These are phyloP conservation scores for Plectosphaerella plurivora DNA, from an alignment of 2,329 filamentous ascomycete species.

Conservation along the genomic window DNA sequence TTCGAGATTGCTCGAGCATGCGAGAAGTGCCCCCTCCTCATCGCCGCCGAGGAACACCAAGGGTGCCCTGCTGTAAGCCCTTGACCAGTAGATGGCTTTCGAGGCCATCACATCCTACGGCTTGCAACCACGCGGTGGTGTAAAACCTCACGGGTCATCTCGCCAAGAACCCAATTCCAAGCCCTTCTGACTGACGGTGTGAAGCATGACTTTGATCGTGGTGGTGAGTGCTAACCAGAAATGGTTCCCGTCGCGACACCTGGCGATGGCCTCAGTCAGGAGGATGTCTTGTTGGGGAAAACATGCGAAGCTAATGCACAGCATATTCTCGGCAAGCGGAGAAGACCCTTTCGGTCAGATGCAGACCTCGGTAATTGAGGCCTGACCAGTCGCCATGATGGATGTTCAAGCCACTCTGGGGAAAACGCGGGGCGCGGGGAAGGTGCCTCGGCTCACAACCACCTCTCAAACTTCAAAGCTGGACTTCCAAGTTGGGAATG, in stretches of 20 bases:
- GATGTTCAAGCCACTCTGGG: not conserved
- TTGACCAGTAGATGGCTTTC: too few relatives aligned
- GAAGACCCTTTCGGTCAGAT: not conserved
- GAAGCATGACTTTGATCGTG: not conserved
- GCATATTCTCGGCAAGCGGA: not conserved
- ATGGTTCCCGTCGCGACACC: not conserved
- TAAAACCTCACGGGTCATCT: too few relatives aligned
- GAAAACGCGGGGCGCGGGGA: not conserved
- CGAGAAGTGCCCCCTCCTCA: too few relatives aligned
- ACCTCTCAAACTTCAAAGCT: too few relatives aligned
- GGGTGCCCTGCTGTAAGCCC: too few relatives aligned
- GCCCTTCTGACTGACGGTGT: not conserved
- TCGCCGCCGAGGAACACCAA: too few relatives aligned
- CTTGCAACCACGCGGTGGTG: too few relatives aligned
- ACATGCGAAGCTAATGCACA: not conserved
- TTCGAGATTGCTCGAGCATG: too few relatives aligned
- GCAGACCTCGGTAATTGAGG: not conserved
- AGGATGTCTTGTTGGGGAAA: not conserved
- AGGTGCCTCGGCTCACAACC: not conserved
- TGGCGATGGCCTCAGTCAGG: not conserved
- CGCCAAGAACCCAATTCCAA: not conserved
- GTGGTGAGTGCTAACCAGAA: not conserved
- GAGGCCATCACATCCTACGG: too few relatives aligned
- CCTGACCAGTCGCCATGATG: not conserved
- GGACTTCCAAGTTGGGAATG: too few relatives aligned